Evolutionary conservation across 176 grass and related monocot genomes (phyloP), one percentile per base, ranked within the genome.

Genomic region (Zoysia pacifica): DNA sequence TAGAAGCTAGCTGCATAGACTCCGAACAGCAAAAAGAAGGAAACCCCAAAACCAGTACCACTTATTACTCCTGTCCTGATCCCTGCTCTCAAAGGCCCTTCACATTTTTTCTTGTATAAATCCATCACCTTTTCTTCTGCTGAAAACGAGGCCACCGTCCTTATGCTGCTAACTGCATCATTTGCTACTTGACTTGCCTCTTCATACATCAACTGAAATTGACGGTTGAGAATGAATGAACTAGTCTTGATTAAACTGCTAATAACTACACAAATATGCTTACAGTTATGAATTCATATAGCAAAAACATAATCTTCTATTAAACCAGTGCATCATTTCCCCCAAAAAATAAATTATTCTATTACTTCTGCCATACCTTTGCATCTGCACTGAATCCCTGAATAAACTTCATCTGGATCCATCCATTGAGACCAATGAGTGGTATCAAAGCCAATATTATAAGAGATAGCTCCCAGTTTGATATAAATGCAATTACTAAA

Each of bases 141-240:
- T 51, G 88, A 97, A 76, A 97, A 97, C 54, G 94, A 97, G n/a
- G 89, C 84, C 54, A 97, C 94, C 36, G 94, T 97, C 73, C 94
- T 90, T 82, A 97, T 91, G 67, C 85, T 93, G 71, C 89, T 90
- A 5, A 97, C 94, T 67, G 28, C 28, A 28, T 28, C 28, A 28
- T 28, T 28, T 28, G 28, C 28, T 28, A 28, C 28, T 28, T 28
- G 89, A 70, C 91, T 97, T 77, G 94, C 91, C 58, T 93, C 90
- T 58, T 97, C 91, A 48, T 97, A 91, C 94, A 93, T 97, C 78
- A 87, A 82, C 94, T 97, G 62, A 68, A 93, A 48, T 16, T 36
- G 28, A 74, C 49, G 77, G 35, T 46, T 19, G 19, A 28, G 35
- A 54, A 74, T 67, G 28, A 69, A 6, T 86, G 75, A 45, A 62